Conservation (phyloP, 352 stramenopile species). For the Phytophthora cryptogea region DNA sequence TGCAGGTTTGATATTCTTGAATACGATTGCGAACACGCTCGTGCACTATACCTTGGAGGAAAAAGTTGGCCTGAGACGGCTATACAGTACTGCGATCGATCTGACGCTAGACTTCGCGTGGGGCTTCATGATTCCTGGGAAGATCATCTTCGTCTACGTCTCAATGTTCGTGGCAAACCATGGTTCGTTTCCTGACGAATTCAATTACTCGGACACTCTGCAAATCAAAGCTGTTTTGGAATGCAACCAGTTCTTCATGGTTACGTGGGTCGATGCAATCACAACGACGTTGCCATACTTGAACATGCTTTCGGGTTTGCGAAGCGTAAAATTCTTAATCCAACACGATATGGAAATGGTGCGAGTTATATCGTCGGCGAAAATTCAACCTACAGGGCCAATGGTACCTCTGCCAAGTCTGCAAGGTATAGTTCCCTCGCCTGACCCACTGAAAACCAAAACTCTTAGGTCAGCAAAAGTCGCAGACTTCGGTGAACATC, state of each 20-base stretch:
- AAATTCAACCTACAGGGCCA: slow-evolving; percentile 9
- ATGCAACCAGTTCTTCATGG: slow-evolving; percentile 47
- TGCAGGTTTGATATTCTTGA: slow-evolving; percentile 36
- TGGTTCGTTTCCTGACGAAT: slow-evolving; percentile 24
- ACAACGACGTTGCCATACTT: slow-evolving; percentile 41
- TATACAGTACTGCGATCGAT: slow-evolving; percentile 33
- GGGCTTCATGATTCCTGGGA: slow-evolving; percentile 33
- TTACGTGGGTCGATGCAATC: slow-evolving; percentile 31
- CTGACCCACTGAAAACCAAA: not conserved
- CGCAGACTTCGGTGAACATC: not conserved
- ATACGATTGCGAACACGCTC: slow-evolving; percentile 33
- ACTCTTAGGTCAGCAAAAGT: not conserved
- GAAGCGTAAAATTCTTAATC: slow-evolving; percentile 38
- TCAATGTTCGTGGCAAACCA: slow-evolving; percentile 27
- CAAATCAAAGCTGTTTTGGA: slow-evolving; percentile 37
- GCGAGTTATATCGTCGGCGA: slow-evolving; percentile 5
- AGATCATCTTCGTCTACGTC: slow-evolving; percentile 43
- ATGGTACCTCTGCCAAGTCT: not conserved
- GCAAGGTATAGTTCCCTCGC: not conserved
- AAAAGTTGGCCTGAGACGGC: slow-evolving; percentile 25
- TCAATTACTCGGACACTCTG: slow-evolving; percentile 36
- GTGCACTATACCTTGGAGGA: slow-evolving; percentile 30
- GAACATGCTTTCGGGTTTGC: slow-evolving; percentile 38
- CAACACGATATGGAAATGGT: slow-evolving; percentile 30
- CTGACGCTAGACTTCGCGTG: slow-evolving; percentile 38